Conservation (phyloP, 2,329 filamentous ascomycete genomes). For the Teratosphaeria gauchensis region DNA sequence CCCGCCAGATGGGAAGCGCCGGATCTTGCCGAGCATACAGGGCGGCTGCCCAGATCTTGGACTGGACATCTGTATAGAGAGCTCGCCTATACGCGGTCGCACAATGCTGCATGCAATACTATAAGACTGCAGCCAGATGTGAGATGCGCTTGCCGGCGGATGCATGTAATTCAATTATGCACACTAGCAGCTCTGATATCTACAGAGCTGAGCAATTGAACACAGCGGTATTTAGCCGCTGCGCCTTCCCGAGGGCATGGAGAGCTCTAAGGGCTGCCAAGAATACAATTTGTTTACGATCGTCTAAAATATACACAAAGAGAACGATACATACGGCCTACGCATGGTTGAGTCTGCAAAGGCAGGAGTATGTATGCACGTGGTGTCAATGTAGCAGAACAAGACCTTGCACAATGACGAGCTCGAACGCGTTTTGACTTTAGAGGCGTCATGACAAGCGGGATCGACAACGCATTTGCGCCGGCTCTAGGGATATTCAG, state of each 20-base stretch:
- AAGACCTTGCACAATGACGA: background rate
- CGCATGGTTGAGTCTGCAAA: too few species aligned
- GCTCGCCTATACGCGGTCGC: too few species aligned
- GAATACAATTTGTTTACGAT: too few species aligned
- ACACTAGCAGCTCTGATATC: background rate
- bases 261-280: too few species aligned
- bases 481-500: background rate
- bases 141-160: background rate
- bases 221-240: background rate
- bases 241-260: too few species aligned
- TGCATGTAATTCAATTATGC: background rate
- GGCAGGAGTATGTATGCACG: too few species aligned
- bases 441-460: background rate
- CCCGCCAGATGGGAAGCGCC: background rate
- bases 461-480: background rate
- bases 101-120: too few species aligned
- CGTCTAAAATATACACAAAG: too few species aligned
- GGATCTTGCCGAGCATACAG: background rate
- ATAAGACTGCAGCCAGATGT: background rate
- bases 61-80: too few species aligned
- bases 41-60: too few species aligned
- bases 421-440: background rate
- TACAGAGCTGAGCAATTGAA: background rate
- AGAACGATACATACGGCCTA: too few species aligned
- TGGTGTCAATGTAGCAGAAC: background rate